These are phyloP conservation scores for Heliamphora exappendiculata DNA, from an alignment of 148 eudicot genomes.

Conservation along the genomic window DNA sequence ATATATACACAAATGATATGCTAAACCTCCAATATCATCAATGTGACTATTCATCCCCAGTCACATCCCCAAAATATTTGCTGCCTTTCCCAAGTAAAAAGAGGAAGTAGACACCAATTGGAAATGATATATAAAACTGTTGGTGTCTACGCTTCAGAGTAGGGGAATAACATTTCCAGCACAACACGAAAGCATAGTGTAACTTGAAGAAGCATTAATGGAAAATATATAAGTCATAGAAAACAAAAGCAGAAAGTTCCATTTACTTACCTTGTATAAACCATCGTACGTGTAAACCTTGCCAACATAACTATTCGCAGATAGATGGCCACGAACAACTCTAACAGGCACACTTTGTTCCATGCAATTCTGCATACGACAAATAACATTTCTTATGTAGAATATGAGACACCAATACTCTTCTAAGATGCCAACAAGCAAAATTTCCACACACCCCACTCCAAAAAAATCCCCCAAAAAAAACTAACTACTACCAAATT, in stretches of 20 bases:
- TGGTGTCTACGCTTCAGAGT: not conserved
- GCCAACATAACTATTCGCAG: constrained; percentile 45
- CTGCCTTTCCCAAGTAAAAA: not conserved
- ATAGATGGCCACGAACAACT: constrained; percentile 55
- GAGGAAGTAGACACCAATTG: not conserved
- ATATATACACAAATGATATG: not conserved
- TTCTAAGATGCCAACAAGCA: not conserved
- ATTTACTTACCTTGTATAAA: constrained; percentile 48
- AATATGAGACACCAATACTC: not conserved
- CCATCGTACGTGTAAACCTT: constrained; percentile 72
- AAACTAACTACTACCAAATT: not conserved
- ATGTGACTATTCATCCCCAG: not conserved
- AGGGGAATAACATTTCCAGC: not conserved
- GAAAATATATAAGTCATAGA: not conserved
- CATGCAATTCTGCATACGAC: constrained; percentile 43
- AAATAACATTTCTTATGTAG: not conserved
- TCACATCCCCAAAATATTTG: too few species aligned
- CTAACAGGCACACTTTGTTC: constrained; percentile 56
- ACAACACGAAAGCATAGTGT: not conserved
- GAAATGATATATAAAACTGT: not conserved
- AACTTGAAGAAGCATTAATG: not conserved
- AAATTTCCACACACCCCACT: not conserved
- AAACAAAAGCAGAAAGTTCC: not conserved
- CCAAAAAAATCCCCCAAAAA: not conserved
- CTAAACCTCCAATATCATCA: not conserved